A percentile compares a stretch with the other conserved stretches of the same genome.
phyloP scores from a whole-genome alignment of 2,329 filamentous ascomycete genomes.

The Alternaria sp. region DNA sequence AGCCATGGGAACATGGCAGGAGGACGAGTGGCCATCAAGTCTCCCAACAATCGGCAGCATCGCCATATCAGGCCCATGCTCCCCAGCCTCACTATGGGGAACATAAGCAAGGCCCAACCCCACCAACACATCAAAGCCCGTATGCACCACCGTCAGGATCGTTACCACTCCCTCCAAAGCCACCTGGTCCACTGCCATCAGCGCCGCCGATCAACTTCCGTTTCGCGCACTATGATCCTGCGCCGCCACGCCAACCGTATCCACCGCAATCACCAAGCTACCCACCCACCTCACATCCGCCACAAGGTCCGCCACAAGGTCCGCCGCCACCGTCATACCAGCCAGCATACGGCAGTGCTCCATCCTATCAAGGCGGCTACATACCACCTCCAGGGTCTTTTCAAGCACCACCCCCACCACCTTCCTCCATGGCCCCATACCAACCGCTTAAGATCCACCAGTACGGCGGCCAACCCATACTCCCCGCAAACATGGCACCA shows the following conservation, averaged over 20 bases:
- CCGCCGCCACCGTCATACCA: constrained; percentile 57
- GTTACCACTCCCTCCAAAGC: constrained; percentile 36
- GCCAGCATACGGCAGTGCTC: constrained; percentile 24
- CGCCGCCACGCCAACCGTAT: constrained; percentile 29
- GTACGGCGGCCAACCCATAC: constrained; percentile 49
- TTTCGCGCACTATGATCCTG: constrained; percentile 47
- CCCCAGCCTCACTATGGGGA: constrained; percentile 33
- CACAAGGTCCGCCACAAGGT: constrained; percentile 22
- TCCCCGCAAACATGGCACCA: constrained; percentile 47
- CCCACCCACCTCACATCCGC: constrained; percentile 23
- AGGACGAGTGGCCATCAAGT: constrained; percentile 37
- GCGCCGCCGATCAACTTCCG: constrained; percentile 39
- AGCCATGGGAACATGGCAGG: constrained; percentile 36
- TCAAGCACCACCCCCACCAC: constrained; percentile 40
- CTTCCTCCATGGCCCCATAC: constrained; percentile 29
- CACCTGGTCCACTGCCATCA: constrained; percentile 35
- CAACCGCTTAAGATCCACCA: constrained; percentile 47
- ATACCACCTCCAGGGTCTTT: constrained; percentile 43
- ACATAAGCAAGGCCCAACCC: constrained; percentile 23
- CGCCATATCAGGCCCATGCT: constrained; percentile 33
- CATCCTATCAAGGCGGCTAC: constrained; percentile 38
- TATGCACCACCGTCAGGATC: constrained; percentile 34
- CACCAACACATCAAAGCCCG: constrained; percentile 39
- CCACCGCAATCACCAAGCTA: constrained; percentile 33
- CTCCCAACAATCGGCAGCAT: constrained; percentile 26